Percentiles rank a stretch among this genome's conserved stretches.
Evolutionary conservation across 768 basidiomycete genomes (phyloP).

Genomic region (Fomitopsis pulvina): DNA sequence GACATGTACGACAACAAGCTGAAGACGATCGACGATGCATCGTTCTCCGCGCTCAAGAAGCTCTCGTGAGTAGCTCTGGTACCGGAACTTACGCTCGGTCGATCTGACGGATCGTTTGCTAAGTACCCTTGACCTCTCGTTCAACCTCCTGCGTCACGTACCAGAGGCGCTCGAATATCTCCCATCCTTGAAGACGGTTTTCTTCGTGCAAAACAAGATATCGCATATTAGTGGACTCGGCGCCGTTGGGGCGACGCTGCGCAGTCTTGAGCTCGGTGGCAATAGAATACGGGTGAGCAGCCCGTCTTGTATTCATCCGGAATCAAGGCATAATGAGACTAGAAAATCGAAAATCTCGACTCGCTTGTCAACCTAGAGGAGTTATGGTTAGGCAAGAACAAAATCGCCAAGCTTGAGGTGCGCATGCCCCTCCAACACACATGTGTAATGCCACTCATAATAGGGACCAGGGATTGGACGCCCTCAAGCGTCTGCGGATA

Average conservation of each 20-base stretch:
- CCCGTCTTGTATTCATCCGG: no score
- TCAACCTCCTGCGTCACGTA: slow-evolving; percentile 77
- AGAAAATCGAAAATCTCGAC: slow-evolving; percentile 88
- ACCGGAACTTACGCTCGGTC: background rate
- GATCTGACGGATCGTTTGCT: background rate
- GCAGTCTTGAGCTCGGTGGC: slow-evolving; percentile 88
- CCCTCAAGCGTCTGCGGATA: slow-evolving; percentile 70
- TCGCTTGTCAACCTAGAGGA: slow-evolving; percentile 80
- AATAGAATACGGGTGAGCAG: slow-evolving; percentile 82
- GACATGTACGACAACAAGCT: slow-evolving; percentile 97
- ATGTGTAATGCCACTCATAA: background rate
- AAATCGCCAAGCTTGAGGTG: slow-evolving; percentile 84
- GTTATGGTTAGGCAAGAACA: slow-evolving; percentile 98
- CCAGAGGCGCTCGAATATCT: slow-evolving; percentile 56
- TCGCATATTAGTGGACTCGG: slow-evolving; percentile 66
- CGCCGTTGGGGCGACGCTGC: slow-evolving; percentile 46
- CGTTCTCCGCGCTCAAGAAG: slow-evolving; percentile 48
- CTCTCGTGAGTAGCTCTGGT: slow-evolving; percentile 42
- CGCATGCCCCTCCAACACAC: background rate
- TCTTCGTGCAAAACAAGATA: slow-evolving; percentile 97
- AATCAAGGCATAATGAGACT: background rate
- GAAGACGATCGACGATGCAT: slow-evolving; percentile 62
- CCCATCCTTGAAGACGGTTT: slow-evolving; percentile 64
- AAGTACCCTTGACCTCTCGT: slow-evolving; percentile 88
- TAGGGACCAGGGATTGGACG: slow-evolving; percentile 51